Conservation (phyloP, 2,329 filamentous ascomycete species). For the Nothopassalora personata region DNA sequence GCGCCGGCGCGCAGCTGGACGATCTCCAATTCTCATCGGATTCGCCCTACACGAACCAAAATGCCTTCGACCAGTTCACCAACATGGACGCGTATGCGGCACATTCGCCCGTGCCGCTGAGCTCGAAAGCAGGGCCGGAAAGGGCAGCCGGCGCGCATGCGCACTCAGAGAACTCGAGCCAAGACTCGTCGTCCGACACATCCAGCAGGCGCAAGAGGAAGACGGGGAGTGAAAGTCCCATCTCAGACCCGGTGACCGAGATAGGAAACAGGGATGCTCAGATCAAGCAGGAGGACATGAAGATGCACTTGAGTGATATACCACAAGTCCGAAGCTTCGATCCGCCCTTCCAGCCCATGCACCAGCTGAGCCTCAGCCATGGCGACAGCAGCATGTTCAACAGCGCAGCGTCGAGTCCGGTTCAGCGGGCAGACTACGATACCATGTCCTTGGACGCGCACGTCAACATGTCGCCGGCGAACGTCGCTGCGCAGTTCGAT, state of each 20-base stretch:
- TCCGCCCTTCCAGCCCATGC: slow-evolving; percentile 29
- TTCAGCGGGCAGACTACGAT: slow-evolving; percentile 27
- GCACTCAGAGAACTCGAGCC: slow-evolving; percentile 36
- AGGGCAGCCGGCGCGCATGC: slow-evolving; percentile 3
- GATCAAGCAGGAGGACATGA: slow-evolving; percentile 28
- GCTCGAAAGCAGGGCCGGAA: slow-evolving; percentile 24
- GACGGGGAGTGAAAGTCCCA: slow-evolving; percentile 34
- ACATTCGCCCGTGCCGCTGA: slow-evolving; percentile 21
- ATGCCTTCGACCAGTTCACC: slow-evolving; percentile 23
- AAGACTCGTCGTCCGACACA: slow-evolving; percentile 40
- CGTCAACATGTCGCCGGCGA: slow-evolving; percentile 19
- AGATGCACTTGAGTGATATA: slow-evolving; percentile 22
- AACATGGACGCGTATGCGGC: slow-evolving; percentile 26
- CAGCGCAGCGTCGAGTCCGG: slow-evolving; percentile 54
- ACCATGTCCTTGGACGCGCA: slow-evolving; percentile 28
- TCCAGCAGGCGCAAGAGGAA: slow-evolving; percentile 38
- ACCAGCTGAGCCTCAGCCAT: slow-evolving; percentile 26
- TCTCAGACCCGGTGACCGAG: slow-evolving; percentile 25
- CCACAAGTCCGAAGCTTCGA: slow-evolving; percentile 27
- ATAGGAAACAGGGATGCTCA: slow-evolving; percentile 17
- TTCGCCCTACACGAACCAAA: slow-evolving; percentile 20
- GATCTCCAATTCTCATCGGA: slow-evolving; percentile 17
- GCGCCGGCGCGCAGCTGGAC: slow-evolving; percentile 15
- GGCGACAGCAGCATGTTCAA: slow-evolving; percentile 49
- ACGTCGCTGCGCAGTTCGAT: slow-evolving; percentile 21